Evolutionary conservation across 2,329 filamentous ascomycete species (phyloP).

Genomic region (Biscogniauxia sp.): DNA sequence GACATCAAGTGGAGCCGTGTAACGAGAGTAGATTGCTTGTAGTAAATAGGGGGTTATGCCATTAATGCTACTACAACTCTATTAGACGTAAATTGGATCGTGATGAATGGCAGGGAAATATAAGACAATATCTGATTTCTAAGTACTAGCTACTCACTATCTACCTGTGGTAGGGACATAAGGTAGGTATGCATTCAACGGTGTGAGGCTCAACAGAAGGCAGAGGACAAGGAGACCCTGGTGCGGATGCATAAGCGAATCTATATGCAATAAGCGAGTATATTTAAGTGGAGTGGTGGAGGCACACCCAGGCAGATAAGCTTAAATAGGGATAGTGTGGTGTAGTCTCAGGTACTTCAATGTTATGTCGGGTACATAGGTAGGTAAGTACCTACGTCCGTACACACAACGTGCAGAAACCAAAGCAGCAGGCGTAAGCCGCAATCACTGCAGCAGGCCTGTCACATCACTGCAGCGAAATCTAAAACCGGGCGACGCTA

Average conservation of each 20-base stretch:
- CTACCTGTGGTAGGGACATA: no score
- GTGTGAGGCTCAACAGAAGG: background rate
- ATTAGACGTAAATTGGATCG: constrained; percentile 2
- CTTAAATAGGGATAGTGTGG: no score
- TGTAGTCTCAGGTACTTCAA: no score
- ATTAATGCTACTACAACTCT: background rate
- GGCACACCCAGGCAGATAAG: no score
- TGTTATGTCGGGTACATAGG: no score
- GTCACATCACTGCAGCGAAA: background rate
- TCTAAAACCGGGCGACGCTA: background rate
- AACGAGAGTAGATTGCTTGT: background rate
- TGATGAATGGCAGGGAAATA: background rate
- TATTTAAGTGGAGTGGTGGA: background rate
- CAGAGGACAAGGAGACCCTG: background rate
- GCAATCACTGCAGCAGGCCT: no score
- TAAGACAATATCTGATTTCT: no score
- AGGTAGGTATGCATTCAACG: background rate
- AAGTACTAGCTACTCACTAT: no score
- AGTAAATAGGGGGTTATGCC: background rate
- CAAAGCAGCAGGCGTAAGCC: background rate
- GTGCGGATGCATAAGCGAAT: background rate
- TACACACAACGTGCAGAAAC: background rate
- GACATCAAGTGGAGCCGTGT: background rate
- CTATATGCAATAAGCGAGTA: background rate
- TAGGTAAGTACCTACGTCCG: no score